Conservation (phyloP, 1,139 yeast genomes). For the Blastobotrys apis region DNA sequence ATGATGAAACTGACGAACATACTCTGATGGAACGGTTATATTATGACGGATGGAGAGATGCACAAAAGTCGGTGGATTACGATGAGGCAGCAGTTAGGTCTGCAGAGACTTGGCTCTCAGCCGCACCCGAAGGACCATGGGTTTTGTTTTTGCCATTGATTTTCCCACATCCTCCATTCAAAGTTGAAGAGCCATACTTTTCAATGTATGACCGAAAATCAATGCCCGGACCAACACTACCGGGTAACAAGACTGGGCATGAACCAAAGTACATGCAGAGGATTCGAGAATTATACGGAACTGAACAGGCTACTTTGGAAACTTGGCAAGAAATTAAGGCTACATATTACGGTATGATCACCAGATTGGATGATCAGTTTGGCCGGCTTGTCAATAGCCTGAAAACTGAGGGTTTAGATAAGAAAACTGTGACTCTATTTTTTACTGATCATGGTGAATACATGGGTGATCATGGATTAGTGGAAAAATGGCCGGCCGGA, state of each 20-base stretch:
- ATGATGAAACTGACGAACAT: neutral
- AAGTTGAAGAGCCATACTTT: neutral
- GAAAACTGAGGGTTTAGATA: neutral
- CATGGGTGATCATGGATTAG: slow-evolving; percentile 1
- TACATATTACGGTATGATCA: slow-evolving; percentile 4
- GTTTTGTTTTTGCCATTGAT: neutral
- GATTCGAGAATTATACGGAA: slow-evolving; percentile 1
- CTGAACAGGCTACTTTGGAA: neutral
- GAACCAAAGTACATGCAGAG: slow-evolving; percentile 1
- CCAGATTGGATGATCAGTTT: slow-evolving; percentile 2
- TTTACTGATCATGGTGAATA: slow-evolving; percentile 5
- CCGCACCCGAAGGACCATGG: slow-evolving; percentile 3
- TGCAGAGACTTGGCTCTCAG: neutral
- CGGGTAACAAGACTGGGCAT: neutral
- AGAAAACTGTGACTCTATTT: neutral
- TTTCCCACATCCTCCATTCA: slow-evolving; percentile 1
- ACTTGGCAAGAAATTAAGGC: slow-evolving; percentile 2
- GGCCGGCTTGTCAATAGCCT: neutral
- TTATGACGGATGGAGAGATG: slow-evolving; percentile 1
- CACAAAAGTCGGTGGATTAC: neutral
- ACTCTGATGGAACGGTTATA: slow-evolving; percentile 4
- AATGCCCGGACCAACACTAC: slow-evolving; percentile 1
- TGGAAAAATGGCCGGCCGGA: slow-evolving; percentile 3
- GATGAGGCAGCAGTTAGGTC: slow-evolving; percentile 1
- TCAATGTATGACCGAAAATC: no score